phyloP scores from a whole-genome alignment of 2,329 filamentous ascomycete genomes.

The Endocalyx cinctus region DNA sequence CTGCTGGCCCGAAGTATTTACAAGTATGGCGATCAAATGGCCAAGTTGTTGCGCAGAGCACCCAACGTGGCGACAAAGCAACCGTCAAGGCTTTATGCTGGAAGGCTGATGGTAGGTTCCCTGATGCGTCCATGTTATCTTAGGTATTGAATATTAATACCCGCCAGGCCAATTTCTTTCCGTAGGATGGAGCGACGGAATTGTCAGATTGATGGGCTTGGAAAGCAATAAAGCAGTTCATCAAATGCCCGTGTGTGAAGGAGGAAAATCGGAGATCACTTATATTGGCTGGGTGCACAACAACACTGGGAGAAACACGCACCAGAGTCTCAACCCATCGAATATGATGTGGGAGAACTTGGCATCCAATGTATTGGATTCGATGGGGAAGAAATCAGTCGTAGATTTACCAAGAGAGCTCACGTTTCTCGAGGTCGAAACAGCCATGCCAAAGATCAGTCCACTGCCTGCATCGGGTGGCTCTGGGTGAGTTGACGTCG shows the following conservation, averaged over 20 bases:
- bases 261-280: conserved; percentile 38
- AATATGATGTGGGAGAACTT: conserved; percentile 26
- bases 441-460: conserved; percentile 70
- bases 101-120: conserved; percentile 60
- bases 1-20: conserved; percentile 63
- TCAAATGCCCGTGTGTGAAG: conserved; percentile 54
- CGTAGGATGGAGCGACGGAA: conserved; percentile 78
- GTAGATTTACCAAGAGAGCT: conserved; percentile 67
- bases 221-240: conserved; percentile 80
- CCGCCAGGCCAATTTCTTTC: conserved; percentile 67
- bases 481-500: conserved; percentile 46
- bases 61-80: conserved; percentile 38
- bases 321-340: conserved; percentile 9
- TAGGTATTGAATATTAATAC: neutral
- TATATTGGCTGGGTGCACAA: conserved; percentile 52
- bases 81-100: conserved; percentile 51
- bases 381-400: conserved; percentile 23
- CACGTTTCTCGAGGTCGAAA: conserved; percentile 70
- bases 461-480: conserved; percentile 62
- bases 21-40: conserved; percentile 75
- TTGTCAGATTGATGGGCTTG: conserved; percentile 69
- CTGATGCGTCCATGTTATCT: neutral
- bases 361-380: conserved; percentile 21
- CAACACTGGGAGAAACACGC: conserved; percentile 27
- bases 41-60: conserved; percentile 56